Base-by-base conservation (phyloP, 2,329 filamentous ascomycete genomes). In the Sporothrix variecibatus region DNA sequence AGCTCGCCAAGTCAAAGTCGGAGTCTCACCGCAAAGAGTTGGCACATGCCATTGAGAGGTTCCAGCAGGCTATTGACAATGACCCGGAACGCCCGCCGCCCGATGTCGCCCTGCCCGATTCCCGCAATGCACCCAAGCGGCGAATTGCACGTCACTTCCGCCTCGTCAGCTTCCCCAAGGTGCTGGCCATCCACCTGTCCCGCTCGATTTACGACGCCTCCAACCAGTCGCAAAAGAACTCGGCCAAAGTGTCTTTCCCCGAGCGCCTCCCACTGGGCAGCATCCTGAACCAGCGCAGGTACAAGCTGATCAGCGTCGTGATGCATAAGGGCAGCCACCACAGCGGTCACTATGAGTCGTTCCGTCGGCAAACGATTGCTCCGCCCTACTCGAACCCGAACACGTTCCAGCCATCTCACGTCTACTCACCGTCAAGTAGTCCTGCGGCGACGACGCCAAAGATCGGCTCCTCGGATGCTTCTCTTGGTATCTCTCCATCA, bases 301-400 rank as follows among this genome's bases (percentile, higher is more conserved):
- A 98, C 83, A 94, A 91, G 78, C 86, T 99, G 5, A 87, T 97
- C 0, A 94, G 92, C 15, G 89, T 97, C 49, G 94, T 99, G 49
- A 97, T 94, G 28, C 96, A 99, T 81, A 97, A 97, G 79, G 96
- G 96, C 51, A 97, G 93, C 76, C 96, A 99, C 81, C 92, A 97
- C 80, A 97, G 94, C 79, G 96, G 96, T 0, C 96, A 99, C 81
- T 99, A 99, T 83, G 96, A 99, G 82, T 95, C 94, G 0, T 98
- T 98, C 82, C 89, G 96, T 46, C 89, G 96, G 51, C 96, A 98
- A 82, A 92, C 93, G 74, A 84, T 94, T 9, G 90, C 91, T 70
- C 85, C 92, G 2, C 95, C 95, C 0, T 98, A 91, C 80, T 93
- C 94, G 1, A 98, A 95, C 8, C 90, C 93, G 0, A 91, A 93